phyloP scores from a whole-genome alignment of 2,329 filamentous ascomycete genomes.

The Exserohilum rostratum region DNA sequence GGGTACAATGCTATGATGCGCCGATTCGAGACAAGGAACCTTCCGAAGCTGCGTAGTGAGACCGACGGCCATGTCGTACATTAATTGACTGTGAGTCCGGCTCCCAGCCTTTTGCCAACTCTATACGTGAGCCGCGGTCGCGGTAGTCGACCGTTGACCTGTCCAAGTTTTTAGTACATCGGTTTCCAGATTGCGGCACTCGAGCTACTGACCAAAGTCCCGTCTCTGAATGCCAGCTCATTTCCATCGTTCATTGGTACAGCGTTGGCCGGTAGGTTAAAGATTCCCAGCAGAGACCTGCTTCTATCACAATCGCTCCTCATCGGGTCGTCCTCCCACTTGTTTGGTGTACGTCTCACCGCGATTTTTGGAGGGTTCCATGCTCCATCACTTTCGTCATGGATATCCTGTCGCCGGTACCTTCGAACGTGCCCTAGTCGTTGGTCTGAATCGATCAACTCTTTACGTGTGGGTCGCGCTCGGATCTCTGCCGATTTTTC shows the following conservation, averaged over 20 bases:
- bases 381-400: conserved; percentile 25
- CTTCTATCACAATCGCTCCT: not conserved
- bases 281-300: conserved; percentile 20
- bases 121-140: conserved; percentile 30
- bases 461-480: conserved; percentile 46
- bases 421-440: conserved; percentile 25
- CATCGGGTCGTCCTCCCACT: not conserved
- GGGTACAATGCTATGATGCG: conserved; percentile 1
- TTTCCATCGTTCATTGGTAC: conserved; percentile 36
- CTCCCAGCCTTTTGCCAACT: conserved; percentile 28
- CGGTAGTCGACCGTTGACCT: conserved; percentile 31
- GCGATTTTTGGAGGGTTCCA: conserved; percentile 6
- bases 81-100: conserved; percentile 19
- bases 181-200: not conserved
- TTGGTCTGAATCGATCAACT: conserved; percentile 25
- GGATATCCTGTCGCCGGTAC: conserved; percentile 17
- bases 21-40: not conserved
- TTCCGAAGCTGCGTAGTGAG: not conserved
- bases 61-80: not conserved
- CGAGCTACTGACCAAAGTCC: conserved; percentile 23
- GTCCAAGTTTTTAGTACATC: conserved; percentile 4
- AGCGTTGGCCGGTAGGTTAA: conserved; percentile 30
- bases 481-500: conserved; percentile 33
- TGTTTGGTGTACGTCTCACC: not conserved
- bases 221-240: conserved; percentile 38